These are phyloP conservation scores for Backusella sp. DNA, from an alignment of 192 early-diverging fungal genomes.

Conservation along the genomic window DNA sequence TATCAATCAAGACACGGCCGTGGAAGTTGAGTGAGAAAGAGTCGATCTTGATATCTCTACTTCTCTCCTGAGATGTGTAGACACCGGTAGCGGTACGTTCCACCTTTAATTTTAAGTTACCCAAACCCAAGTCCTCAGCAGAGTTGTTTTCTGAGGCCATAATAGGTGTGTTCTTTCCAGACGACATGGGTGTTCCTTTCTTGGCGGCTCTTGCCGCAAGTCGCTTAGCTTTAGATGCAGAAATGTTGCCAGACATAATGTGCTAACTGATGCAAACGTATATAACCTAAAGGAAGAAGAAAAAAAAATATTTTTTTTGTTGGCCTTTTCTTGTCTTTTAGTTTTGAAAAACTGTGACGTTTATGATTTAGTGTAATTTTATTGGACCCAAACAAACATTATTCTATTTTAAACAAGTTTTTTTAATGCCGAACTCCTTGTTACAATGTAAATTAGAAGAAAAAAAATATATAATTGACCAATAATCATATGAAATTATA, in stretches of 20 bases:
- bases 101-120: conserved; percentile 61
- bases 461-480: not conserved
- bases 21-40: conserved; percentile 91
- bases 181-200: conserved; percentile 41
- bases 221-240: conserved; percentile 80
- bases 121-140: conserved; percentile 48
- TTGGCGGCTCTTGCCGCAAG: conserved; percentile 66
- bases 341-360: conserved; percentile 1
- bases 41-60: conserved; percentile 95
- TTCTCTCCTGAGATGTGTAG: conserved; percentile 82
- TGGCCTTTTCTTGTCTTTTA: not conserved
- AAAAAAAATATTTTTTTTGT: not conserved
- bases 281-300: not conserved
- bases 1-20: conserved; percentile 92
- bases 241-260: conserved; percentile 37
- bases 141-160: conserved; percentile 33
- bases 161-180: conserved; percentile 37
- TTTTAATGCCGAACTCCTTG: not conserved
- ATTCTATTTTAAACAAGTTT: not conserved
- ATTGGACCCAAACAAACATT: not conserved
- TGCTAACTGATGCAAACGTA: not conserved
- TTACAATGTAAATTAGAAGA: not conserved
- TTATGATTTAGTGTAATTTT: not conserved
- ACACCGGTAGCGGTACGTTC: conserved; percentile 93
- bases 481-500: not conserved